Conservation (phyloP, 768 basidiomycete species). For the Lactarius hengduanensis region DNA sequence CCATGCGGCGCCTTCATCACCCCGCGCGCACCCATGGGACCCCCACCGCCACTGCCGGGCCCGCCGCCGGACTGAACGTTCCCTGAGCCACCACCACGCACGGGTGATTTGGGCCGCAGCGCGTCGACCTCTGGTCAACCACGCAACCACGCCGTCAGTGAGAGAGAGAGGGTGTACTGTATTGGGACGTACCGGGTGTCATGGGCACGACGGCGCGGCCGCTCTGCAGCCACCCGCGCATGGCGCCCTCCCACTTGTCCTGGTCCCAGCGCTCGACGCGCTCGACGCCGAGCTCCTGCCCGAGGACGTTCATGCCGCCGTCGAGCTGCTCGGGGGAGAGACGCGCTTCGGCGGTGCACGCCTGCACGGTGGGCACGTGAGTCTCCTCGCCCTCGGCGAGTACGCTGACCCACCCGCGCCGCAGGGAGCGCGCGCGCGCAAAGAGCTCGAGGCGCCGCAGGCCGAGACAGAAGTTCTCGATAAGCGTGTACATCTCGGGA, state of each 20-base stretch:
- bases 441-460: constrained; percentile 89
- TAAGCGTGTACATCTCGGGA: constrained; percentile 92
- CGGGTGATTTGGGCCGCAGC: constrained; percentile 82
- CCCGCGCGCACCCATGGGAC: constrained; percentile 9
- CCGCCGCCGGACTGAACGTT: constrained; percentile 26
- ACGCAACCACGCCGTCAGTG: background rate
- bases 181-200: constrained; percentile 42
- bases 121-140: constrained; percentile 64
- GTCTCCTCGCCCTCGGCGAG: constrained; percentile 63
- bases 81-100: constrained; percentile 41
- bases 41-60: constrained; percentile 20
- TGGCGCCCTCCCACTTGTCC: constrained; percentile 62
- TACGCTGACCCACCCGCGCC: constrained; percentile 92
- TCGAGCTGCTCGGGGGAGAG: constrained; percentile 35
- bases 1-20: constrained; percentile 29
- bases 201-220: constrained; percentile 60
- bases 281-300: constrained; percentile 25
- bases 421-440: constrained; percentile 62
- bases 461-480: constrained; percentile 98
- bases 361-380: constrained; percentile 41
- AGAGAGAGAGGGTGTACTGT: constrained; percentile 2
- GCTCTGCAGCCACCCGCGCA: constrained; percentile 48
- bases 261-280: constrained; percentile 54
- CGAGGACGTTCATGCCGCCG: constrained; percentile 37
- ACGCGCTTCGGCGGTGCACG: constrained; percentile 26